phyloP scores from a whole-genome alignment of 1,139 yeast genomes.

The Suhomyces guaymorum region DNA sequence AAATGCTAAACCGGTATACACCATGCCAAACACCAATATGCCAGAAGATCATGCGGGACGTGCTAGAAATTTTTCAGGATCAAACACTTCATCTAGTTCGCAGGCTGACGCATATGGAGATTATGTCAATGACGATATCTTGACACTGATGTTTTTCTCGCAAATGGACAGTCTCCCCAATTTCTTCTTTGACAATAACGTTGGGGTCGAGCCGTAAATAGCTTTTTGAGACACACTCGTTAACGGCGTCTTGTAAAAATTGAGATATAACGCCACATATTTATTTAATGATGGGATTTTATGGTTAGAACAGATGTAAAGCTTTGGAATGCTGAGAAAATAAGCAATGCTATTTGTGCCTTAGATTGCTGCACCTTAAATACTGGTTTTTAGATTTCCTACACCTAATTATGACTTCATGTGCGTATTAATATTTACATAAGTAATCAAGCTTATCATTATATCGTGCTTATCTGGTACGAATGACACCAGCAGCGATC shows the following conservation, averaged over 20 bases:
- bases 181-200: conserved; percentile 41
- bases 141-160: conserved; percentile 20
- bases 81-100: background rate
- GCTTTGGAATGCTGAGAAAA: no score
- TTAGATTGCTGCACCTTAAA: no score
- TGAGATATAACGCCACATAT: no score
- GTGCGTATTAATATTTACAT: background rate
- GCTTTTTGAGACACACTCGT: no score
- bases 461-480: conserved; percentile 62
- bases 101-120: background rate
- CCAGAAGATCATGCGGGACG: background rate
- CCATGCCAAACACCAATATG: no score
- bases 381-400: no score
- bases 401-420: background rate
- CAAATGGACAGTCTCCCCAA: conserved; percentile 34
- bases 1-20: no score
- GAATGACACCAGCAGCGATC: conserved; percentile 95
- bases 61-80: background rate
- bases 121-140: conserved; percentile 21
- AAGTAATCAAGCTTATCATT: conserved; percentile 1
- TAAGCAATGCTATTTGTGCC: no score
- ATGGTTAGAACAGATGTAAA: no score
- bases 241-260: no score
- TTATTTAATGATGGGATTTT: no score
- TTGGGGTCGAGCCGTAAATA: conserved; percentile 20